Conservation (phyloP, 2,329 filamentous ascomycete genomes). For the Fusarium sp. region DNA sequence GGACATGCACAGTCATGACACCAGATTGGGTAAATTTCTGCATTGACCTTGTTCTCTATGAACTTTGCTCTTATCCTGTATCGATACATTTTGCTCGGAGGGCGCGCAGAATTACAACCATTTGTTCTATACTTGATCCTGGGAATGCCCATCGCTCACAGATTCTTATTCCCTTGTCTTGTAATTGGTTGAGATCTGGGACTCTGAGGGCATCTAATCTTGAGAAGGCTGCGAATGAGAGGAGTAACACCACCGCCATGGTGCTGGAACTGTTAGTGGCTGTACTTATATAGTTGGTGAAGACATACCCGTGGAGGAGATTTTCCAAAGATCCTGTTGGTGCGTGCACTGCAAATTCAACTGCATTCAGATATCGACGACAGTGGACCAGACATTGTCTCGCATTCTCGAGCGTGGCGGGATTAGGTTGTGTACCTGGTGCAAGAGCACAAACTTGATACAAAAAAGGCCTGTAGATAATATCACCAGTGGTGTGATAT, state of each 20-base stretch:
- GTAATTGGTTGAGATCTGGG: constrained; percentile 24
- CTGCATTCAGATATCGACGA: constrained; percentile 16
- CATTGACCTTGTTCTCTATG: neutral
- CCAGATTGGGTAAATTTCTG: neutral
- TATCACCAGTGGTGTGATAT: constrained; percentile 29
- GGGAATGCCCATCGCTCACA: constrained; percentile 34
- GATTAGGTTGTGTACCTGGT: neutral
- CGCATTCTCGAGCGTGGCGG: constrained; percentile 27
- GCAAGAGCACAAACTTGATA: constrained; percentile 26
- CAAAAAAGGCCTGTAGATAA: constrained; percentile 30
- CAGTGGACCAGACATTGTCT: constrained; percentile 30
- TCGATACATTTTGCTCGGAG: constrained; percentile 33
- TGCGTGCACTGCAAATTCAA: constrained; percentile 19
- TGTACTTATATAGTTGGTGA: rapidly evolving
- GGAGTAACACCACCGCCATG: constrained; percentile 25
- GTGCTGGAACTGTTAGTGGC: constrained; percentile 6
- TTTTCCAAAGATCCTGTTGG: constrained; percentile 30
- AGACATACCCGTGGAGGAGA: constrained; percentile 23
- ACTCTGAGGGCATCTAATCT: constrained; percentile 18
- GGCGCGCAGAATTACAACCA: constrained; percentile 33
- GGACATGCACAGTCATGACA: neutral
- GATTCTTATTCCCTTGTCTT: constrained; percentile 34
- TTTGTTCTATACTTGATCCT: constrained; percentile 33
- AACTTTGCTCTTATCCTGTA: neutral
- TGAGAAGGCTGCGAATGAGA: constrained; percentile 33